phyloP scores from a whole-genome alignment of 2,329 filamentous ascomycete species.

The Colletotrichum sp. region DNA sequence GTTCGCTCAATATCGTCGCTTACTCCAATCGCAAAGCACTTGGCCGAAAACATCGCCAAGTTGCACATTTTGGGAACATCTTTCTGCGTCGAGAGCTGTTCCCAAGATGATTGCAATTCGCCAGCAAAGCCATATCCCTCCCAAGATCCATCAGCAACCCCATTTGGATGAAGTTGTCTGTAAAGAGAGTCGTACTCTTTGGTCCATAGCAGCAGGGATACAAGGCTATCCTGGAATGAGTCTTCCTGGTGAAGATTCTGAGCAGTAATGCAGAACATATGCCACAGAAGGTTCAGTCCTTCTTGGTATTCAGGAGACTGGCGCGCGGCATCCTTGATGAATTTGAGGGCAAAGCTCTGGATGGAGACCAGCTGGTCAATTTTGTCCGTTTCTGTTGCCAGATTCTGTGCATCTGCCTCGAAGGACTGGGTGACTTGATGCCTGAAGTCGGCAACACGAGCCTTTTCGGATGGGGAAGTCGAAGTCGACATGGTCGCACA shows the following conservation, averaged over 20 bases:
- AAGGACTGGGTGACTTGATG: background rate
- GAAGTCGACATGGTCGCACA: background rate
- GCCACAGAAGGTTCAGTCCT: background rate
- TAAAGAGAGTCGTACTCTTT: background rate
- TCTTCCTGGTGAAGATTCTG: background rate
- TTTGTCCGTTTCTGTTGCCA: background rate
- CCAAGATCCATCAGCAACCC: background rate
- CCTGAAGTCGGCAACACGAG: background rate
- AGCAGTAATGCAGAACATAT: background rate
- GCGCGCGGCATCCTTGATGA: background rate
- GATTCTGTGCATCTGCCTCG: background rate
- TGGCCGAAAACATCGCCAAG: background rate
- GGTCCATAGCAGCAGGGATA: background rate
- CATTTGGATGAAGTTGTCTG: background rate
- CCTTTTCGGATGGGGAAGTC: background rate
- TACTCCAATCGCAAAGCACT: background rate
- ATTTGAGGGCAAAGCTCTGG: background rate
- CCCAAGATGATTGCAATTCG: background rate
- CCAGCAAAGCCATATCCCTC: background rate
- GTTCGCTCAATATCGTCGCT: background rate
- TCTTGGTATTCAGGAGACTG: background rate
- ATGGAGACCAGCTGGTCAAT: background rate
- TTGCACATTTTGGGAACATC: background rate
- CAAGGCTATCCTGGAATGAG: background rate
- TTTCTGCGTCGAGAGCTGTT: background rate